These are phyloP conservation scores for Alloteropsis angusta DNA, from an alignment of 202 grass and related monocot genomes.

Conservation along the genomic window DNA sequence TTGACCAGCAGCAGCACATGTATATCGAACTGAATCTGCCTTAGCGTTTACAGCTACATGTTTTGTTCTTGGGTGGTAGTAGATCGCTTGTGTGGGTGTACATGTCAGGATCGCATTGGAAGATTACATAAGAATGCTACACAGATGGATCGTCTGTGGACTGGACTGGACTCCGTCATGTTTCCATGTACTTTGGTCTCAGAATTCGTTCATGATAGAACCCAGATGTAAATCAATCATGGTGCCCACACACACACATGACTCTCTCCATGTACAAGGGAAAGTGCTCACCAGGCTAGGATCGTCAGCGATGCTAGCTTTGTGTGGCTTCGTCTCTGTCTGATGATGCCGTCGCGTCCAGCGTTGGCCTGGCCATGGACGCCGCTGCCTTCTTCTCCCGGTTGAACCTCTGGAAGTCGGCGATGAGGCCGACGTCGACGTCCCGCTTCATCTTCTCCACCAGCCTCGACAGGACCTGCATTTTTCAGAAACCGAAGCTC, in stretches of 20 bases:
- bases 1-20: neutral
- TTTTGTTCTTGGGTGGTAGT: neutral
- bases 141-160: neutral
- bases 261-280: neutral
- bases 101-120: neutral
- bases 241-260: neutral
- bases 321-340: neutral
- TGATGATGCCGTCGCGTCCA: neutral
- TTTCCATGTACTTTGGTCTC: neutral
- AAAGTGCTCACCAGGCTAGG: neutral
- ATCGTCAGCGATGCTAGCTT: neutral
- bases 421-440: slow-evolving; percentile 48
- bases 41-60: neutral
- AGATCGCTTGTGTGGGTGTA: neutral
- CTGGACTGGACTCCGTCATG: neutral
- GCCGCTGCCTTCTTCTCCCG: slow-evolving; percentile 37
- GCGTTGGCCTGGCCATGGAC: neutral
- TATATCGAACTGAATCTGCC: neutral
- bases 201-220: neutral
- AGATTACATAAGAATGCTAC: neutral
- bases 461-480: slow-evolving; percentile 49
- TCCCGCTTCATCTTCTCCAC: slow-evolving; percentile 71
- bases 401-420: slow-evolving; percentile 52
- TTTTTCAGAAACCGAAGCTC: neutral
- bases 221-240: neutral